phyloP scores from a whole-genome alignment of 805 yeast genomes.

The Teunomyces aglyptinius region DNA sequence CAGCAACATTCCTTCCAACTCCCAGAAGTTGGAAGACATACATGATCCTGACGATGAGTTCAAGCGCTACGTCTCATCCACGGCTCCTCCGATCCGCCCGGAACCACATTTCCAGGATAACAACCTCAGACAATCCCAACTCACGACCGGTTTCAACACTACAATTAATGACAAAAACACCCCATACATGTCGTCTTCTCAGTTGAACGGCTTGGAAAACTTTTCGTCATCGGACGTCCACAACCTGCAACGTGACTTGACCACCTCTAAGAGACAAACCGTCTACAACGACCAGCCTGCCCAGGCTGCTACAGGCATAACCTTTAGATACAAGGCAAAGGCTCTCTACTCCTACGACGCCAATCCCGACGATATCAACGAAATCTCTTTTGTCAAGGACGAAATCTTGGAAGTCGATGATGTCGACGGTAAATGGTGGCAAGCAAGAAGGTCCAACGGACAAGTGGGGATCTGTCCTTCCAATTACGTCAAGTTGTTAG shows the following conservation, averaged over 20 bases:
- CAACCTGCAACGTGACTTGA: constrained; percentile 25
- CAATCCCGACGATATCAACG: constrained; percentile 89
- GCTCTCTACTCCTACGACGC: constrained; percentile 88
- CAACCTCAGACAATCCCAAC: constrained; percentile 36
- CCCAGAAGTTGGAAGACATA: constrained; percentile 11
- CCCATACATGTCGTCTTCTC: constrained; percentile 51
- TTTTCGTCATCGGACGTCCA: constrained; percentile 37
- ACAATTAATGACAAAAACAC: constrained; percentile 27
- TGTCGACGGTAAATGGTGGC: constrained; percentile 98
- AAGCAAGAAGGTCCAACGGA: constrained; percentile 84
- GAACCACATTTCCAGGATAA: constrained; percentile 26
- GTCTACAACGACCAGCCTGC: constrained; percentile 22
- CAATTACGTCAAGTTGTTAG: constrained; percentile 80
- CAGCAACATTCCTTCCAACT: constrained; percentile 13
- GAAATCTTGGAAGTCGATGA: constrained; percentile 91
- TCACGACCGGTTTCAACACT: constrained; percentile 23
- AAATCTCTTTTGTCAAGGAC: constrained; percentile 84
- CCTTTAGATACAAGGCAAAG: constrained; percentile 79
- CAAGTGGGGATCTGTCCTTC: constrained; percentile 96
- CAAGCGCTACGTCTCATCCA: constrained; percentile 15
- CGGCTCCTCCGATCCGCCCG: constrained; percentile 14
- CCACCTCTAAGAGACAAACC: constrained; percentile 24
- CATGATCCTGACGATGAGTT: constrained; percentile 22
- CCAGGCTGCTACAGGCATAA: constrained; percentile 17
- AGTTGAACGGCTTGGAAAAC: constrained; percentile 62